These are phyloP conservation scores for Theobroma grandiflorum DNA, from an alignment of 441 rosid species.

Conservation along the genomic window DNA sequence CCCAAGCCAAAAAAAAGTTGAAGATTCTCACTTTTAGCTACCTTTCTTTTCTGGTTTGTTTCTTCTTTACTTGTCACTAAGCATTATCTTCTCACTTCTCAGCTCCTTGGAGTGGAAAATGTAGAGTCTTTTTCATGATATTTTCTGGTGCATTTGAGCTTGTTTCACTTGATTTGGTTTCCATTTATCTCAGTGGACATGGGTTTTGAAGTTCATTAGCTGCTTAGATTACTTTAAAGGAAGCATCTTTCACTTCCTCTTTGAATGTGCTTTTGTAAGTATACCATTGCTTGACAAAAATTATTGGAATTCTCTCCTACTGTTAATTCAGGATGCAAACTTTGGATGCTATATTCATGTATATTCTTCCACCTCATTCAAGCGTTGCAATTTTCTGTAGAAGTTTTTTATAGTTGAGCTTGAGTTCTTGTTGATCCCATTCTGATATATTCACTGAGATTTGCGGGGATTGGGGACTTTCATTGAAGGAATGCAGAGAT, in stretches of 20 bases:
- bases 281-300: background rate
- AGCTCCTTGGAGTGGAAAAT: conserved; percentile 5
- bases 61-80: conserved; percentile 11
- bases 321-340: background rate
- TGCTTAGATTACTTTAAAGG: conserved; percentile 15
- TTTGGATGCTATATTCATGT: background rate
- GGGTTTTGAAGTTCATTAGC: conserved; percentile 21
- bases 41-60: background rate
- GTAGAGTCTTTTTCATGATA: background rate
- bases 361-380: background rate
- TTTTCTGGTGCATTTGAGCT: conserved; percentile 10
- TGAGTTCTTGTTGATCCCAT: conserved; percentile 8
- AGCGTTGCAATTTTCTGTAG: conserved; percentile 13
- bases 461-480: conserved; percentile 33
- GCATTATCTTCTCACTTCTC: conserved; percentile 15
- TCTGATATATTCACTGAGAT: conserved; percentile 18
- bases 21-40: conserved; percentile 17
- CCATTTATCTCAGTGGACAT: background rate
- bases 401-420: background rate
- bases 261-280: conserved; percentile 10
- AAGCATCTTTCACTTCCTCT: background rate
- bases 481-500: conserved; percentile 64
- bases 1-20: conserved; percentile 10
- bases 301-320: conserved; percentile 6
- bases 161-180: conserved; percentile 22